phyloP scores from a whole-genome alignment of 2,329 filamentous ascomycete species.

The Diaporthe longicolla region DNA sequence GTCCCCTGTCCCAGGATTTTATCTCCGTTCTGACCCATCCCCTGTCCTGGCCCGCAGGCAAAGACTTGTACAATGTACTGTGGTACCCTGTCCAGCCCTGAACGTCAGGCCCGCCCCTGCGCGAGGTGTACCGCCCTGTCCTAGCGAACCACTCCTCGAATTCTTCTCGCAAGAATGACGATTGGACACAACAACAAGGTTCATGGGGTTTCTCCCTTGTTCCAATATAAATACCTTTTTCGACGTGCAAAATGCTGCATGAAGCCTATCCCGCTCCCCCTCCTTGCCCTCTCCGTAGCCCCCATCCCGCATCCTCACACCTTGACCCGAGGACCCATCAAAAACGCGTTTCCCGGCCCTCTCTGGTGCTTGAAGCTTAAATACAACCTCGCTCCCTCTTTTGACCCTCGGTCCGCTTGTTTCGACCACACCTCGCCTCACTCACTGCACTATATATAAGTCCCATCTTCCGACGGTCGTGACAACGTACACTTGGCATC shows the following conservation, averaged over 20 bases:
- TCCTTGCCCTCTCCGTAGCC: constrained; percentile 31
- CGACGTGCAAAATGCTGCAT: constrained; percentile 36
- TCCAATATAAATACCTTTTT: constrained; percentile 39
- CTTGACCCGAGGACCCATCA: constrained; percentile 22
- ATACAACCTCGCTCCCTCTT: constrained; percentile 31
- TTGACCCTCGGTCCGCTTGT: constrained; percentile 15
- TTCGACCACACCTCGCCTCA: constrained; percentile 4
- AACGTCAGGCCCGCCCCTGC: constrained; percentile 35
- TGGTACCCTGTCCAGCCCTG: constrained; percentile 19
- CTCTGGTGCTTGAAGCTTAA: constrained; percentile 39
- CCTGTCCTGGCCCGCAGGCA: constrained; percentile 35
- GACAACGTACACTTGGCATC: constrained; percentile 1
- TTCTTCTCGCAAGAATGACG: constrained; percentile 35
- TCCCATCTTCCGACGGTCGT: neutral
- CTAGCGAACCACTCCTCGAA: constrained; percentile 33
- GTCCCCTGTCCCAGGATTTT: constrained; percentile 34
- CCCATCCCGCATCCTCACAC: constrained; percentile 27
- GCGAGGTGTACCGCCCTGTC: constrained; percentile 21
- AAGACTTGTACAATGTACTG: neutral
- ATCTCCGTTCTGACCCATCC: constrained; percentile 35
- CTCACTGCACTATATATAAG: neutral
- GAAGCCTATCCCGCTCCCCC: constrained; percentile 34
- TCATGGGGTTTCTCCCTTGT: constrained; percentile 33
- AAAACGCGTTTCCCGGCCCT: constrained; percentile 32
- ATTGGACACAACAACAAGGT: constrained; percentile 35